phyloP scores from a whole-genome alignment of 345 rosid species.

The Eutrema heterophyllum region DNA sequence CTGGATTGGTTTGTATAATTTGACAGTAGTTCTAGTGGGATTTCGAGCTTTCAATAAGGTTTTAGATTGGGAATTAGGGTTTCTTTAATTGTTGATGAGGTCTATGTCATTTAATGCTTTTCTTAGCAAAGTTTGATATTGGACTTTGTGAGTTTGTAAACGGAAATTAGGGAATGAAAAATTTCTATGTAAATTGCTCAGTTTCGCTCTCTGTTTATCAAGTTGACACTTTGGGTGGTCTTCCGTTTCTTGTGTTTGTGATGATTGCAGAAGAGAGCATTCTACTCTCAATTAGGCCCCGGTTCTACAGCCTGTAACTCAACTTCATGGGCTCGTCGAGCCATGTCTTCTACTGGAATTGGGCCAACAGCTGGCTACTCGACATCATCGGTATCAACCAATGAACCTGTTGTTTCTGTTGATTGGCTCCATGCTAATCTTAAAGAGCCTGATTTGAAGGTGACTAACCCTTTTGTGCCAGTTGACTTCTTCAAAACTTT shows the following conservation, averaged over 20 bases:
- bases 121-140: background rate
- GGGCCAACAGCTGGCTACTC: constrained; percentile 41
- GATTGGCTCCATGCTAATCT: constrained; percentile 94
- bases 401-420: constrained; percentile 83
- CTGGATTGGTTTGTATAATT: background rate
- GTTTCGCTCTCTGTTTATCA: background rate
- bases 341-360: constrained; percentile 47
- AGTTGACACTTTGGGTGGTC: background rate
- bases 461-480: constrained; percentile 13
- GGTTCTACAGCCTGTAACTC: constrained; percentile 24
- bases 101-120: background rate
- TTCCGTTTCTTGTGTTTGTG: background rate
- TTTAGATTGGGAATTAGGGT: background rate
- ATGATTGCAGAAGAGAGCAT: constrained; percentile 43
- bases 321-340: constrained; percentile 33
- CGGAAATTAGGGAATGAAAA: background rate
- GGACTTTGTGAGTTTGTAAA: background rate
- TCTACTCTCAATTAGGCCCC: constrained; percentile 27
- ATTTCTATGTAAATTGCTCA: background rate
- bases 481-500: background rate
- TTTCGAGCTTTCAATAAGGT: constrained; percentile 9
- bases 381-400: constrained; percentile 42
- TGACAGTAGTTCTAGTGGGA: background rate
- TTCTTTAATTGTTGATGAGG: background rate
- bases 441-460: constrained; percentile 79